phyloP scores from a whole-genome alignment of 352 stramenopile genomes.

The Phytophthora ohioensis region DNA sequence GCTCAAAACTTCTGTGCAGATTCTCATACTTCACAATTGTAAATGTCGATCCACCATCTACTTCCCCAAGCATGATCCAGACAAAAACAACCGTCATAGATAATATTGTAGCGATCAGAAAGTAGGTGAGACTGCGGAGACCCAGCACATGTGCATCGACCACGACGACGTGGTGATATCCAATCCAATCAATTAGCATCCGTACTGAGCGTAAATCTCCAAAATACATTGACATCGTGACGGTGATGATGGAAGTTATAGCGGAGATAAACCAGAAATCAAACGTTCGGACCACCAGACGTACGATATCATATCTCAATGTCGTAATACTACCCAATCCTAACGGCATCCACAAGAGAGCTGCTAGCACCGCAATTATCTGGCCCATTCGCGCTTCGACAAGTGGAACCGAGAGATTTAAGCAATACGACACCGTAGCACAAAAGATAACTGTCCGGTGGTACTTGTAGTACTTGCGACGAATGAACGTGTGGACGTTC shows the following conservation, averaged over 20 bases:
- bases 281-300: conserved; percentile 42
- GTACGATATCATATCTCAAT: conserved; percentile 49
- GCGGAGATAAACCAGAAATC: conserved; percentile 56
- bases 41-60: conserved; percentile 29
- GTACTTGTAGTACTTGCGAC: conserved; percentile 31
- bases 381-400: conserved; percentile 21
- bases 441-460: conserved; percentile 29
- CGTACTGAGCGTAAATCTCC: conserved; percentile 38
- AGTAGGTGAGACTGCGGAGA: conserved; percentile 24
- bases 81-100: conserved; percentile 11
- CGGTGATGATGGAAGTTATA: conserved; percentile 33
- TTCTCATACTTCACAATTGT: conserved; percentile 33
- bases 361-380: conserved; percentile 25
- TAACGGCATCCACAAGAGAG: conserved; percentile 37
- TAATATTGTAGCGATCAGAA: conserved; percentile 15
- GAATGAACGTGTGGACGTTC: conserved; percentile 27
- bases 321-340: conserved; percentile 38
- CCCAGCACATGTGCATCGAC: conserved; percentile 44
- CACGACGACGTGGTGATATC: conserved; percentile 44
- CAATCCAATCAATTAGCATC: conserved; percentile 39
- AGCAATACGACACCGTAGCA: conserved; percentile 24
- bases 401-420: conserved; percentile 36
- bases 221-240: conserved; percentile 39
- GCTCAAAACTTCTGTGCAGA: conserved; percentile 14
- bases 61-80: conserved; percentile 29